Evolutionary conservation across 208 protist genomes (phyloP).

Genomic region (Leptomonas seymouri): DNA sequence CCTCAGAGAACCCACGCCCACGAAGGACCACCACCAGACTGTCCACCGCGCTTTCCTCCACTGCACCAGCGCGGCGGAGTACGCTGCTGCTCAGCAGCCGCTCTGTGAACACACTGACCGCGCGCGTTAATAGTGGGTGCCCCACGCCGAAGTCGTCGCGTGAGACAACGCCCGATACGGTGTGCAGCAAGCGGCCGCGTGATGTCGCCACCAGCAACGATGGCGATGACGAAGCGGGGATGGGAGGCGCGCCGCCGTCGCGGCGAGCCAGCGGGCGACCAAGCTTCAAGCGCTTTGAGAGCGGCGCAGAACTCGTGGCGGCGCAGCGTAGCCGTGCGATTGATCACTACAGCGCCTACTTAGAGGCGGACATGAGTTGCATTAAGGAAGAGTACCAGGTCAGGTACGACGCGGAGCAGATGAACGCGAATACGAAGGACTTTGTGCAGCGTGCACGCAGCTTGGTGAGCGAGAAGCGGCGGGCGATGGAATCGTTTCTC

Average conservation of each 20-base stretch:
- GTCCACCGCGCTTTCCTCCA: slow-evolving; percentile 10
- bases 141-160: slow-evolving; percentile 16
- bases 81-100: slow-evolving; percentile 30
- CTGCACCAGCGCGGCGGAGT: slow-evolving; percentile 13
- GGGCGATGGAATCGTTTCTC: slow-evolving; percentile 44
- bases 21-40: slow-evolving; percentile 11
- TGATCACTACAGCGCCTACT: slow-evolving; percentile 46
- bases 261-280: slow-evolving; percentile 15
- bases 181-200: slow-evolving; percentile 29
- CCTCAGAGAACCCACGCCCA: neutral
- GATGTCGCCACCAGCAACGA: neutral
- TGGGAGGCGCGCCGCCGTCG: neutral
- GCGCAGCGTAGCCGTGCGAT: slow-evolving; percentile 36
- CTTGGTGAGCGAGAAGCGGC: slow-evolving; percentile 35
- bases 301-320: slow-evolving; percentile 31
- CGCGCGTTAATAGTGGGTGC: neutral
- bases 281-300: slow-evolving; percentile 24
- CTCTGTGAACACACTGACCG: slow-evolving; percentile 24
- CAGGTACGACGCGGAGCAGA: slow-evolving; percentile 62
- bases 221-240: slow-evolving; percentile 8
- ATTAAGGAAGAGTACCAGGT: slow-evolving; percentile 68
- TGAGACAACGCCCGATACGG: slow-evolving; percentile 27
- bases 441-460: slow-evolving; percentile 41
- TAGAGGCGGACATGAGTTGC: slow-evolving; percentile 55
- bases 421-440: slow-evolving; percentile 27